A percentile compares a stretch with the other conserved stretches of the same genome.
Evolutionary conservation across 805 yeast genomes (phyloP).

Genomic region (Kodamaea kaohsiungensis): DNA sequence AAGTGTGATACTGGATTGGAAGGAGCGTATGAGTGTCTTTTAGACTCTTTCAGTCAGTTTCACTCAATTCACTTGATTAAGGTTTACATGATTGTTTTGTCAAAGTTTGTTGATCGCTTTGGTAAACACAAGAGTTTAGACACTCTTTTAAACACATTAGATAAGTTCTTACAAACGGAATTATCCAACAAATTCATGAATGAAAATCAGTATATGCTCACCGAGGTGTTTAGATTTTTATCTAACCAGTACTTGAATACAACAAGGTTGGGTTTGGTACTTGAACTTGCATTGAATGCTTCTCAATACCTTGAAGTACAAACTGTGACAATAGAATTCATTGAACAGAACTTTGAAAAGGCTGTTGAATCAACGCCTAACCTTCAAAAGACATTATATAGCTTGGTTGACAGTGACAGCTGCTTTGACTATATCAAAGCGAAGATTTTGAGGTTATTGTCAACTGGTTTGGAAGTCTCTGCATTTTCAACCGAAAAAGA

Average conservation of each 20-base stretch:
- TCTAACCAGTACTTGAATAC: slow-evolving; percentile 4
- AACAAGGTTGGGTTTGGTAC: slow-evolving; percentile 12
- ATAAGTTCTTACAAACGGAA: not conserved
- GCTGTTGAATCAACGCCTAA: not conserved
- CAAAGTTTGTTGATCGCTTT: not conserved
- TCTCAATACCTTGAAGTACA: slow-evolving; percentile 7
- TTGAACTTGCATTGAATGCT: slow-evolving; percentile 30
- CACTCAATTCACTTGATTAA: slow-evolving; percentile 8
- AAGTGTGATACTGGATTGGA: slow-evolving; percentile 33
- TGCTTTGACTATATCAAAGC: slow-evolving; percentile 50
- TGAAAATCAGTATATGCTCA: slow-evolving; percentile 8
- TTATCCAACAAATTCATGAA: slow-evolving; percentile 26
- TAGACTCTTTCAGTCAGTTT: slow-evolving; percentile 19
- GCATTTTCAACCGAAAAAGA: not conserved
- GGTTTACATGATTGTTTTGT: slow-evolving; percentile 1
- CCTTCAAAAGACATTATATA: slow-evolving; percentile 13
- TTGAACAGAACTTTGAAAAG: slow-evolving; percentile 12
- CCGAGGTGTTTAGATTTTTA: slow-evolving; percentile 10
- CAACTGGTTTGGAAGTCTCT: slow-evolving; percentile 14
- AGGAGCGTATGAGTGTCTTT: slow-evolving; percentile 57
- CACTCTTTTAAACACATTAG: not conserved
- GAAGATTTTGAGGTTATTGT: slow-evolving; percentile 36
- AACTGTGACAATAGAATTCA: slow-evolving; percentile 33
- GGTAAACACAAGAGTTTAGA: not conserved
- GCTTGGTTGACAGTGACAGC: slow-evolving; percentile 20